Percentiles rank a stretch among this genome's conserved stretches.
phyloP scores from a whole-genome alignment of 176 grass and related monocot genomes.

The Leersia perrieri region DNA sequence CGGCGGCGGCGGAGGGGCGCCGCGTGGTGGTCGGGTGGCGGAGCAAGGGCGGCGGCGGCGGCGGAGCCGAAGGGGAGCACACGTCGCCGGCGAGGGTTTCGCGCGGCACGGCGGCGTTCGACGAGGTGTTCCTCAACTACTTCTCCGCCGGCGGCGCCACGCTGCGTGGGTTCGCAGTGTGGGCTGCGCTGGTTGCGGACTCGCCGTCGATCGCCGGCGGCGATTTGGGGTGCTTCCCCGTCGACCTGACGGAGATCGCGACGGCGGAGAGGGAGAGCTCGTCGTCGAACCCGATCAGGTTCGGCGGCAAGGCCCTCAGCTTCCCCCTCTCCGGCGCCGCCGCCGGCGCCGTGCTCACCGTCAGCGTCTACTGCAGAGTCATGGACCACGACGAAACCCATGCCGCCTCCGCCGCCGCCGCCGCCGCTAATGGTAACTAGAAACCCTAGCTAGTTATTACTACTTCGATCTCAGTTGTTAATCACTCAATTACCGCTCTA shows the following conservation, averaged over 20 bases:
- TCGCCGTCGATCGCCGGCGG: constrained; percentile 1
- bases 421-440: constrained; percentile 31
- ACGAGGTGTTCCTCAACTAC: constrained; percentile 84
- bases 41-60: constrained; percentile 67
- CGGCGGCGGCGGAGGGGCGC: constrained; percentile 42
- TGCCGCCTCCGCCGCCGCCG: too few relatives aligned
- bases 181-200: constrained; percentile 76
- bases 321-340: constrained; percentile 65
- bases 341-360: constrained; percentile 52
- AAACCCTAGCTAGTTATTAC: not conserved
- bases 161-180: constrained; percentile 59
- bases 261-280: constrained; percentile 23
- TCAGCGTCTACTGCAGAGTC: constrained; percentile 73
- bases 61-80: constrained; percentile 74
- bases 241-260: constrained; percentile 64
- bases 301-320: constrained; percentile 67
- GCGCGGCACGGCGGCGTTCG: constrained; percentile 49
- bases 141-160: constrained; percentile 47
- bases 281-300: constrained; percentile 41
- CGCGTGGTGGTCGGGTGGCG: constrained; percentile 75
- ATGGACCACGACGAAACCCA: constrained; percentile 49
- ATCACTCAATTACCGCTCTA: not conserved
- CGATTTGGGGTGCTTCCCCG: constrained; percentile 57
- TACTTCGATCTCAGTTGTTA: not conserved
- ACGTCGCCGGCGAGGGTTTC: constrained; percentile 50